Evolutionary conservation across 1,139 yeast species (phyloP).

Genomic region (Taphrina flavorubra): DNA sequence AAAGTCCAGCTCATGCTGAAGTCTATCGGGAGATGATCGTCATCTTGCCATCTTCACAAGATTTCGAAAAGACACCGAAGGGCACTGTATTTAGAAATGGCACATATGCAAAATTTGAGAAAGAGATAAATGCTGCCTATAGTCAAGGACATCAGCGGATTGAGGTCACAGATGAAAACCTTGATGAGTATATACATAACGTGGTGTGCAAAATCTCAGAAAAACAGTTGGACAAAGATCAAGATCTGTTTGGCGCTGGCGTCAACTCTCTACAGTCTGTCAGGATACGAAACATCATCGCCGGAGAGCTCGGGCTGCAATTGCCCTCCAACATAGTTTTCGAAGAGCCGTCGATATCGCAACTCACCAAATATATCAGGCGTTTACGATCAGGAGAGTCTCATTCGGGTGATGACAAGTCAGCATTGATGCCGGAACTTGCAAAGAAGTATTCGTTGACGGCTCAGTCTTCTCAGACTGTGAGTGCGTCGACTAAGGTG

Average conservation of each 20-base stretch:
- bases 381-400: constrained; percentile 8
- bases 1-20: constrained; percentile 42
- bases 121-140: constrained; percentile 42
- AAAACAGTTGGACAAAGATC: constrained; percentile 30
- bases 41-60: constrained; percentile 40
- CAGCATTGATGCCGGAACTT: constrained; percentile 37
- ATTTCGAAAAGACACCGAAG: constrained; percentile 44
- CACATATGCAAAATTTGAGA: constrained; percentile 42
- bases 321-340: constrained; percentile 42
- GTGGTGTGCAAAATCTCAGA: constrained; percentile 30
- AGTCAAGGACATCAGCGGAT: constrained; percentile 26
- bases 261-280: constrained; percentile 41
- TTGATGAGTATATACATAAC: constrained; percentile 18
- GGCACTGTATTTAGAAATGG: constrained; percentile 45
- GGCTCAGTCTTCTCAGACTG: neutral
- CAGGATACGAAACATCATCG: constrained; percentile 11
- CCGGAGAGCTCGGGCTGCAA: constrained; percentile 18
- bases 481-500: neutral
- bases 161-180: constrained; percentile 33
- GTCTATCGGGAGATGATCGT: constrained; percentile 39
- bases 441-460: constrained; percentile 40
- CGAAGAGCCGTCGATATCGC: constrained; percentile 40
- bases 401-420: constrained; percentile 1
- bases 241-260: constrained; percentile 43
- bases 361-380: constrained; percentile 32